Percentiles rank a stretch among this genome's conserved stretches.
Evolutionary conservation across 139 green algal species (phyloP).

Genomic region (Coelastrella sp.): DNA sequence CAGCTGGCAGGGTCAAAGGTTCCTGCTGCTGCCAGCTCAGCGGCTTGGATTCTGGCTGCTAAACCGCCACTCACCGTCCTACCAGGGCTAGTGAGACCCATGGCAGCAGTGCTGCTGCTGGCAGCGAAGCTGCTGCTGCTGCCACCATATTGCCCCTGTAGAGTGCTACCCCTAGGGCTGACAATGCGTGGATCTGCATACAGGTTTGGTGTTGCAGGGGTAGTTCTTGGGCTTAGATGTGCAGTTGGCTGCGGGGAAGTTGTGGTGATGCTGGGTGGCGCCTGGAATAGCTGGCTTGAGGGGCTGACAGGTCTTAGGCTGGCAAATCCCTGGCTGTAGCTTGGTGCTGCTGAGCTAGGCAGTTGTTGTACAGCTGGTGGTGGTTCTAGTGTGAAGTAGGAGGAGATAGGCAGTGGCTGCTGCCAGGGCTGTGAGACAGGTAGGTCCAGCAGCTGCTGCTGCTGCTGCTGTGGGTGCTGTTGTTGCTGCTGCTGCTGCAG

Average conservation of each 20-base stretch:
- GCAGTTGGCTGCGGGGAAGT: background rate
- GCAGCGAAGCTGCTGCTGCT: too few species aligned
- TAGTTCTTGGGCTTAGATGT: background rate
- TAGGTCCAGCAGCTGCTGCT: background rate
- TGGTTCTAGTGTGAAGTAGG: too few species aligned
- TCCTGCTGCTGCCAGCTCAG: slow-evolving; percentile 33
- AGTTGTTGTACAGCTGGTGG: too few species aligned
- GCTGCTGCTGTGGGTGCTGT: background rate
- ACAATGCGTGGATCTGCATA: background rate
- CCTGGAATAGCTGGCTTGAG: background rate
- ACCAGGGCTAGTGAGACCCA: background rate
- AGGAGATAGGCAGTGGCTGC: slow-evolving; percentile 1
- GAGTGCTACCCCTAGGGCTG: background rate
- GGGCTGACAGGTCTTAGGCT: background rate
- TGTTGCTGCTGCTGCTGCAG: slow-evolving; percentile 5
- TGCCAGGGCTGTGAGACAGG: background rate
- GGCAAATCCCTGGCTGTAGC: background rate
- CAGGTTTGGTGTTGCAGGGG: background rate
- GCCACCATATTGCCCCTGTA: too few species aligned
- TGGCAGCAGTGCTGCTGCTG: background rate
- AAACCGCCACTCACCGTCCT: background rate
- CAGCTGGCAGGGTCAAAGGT: slow-evolving; percentile 12
- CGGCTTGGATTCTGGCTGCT: background rate
- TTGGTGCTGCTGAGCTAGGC: background rate
- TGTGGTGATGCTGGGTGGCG: background rate